Evolutionary conservation across 495 filamentous ascomycete genomes (phyloP).

Genomic region (Neurospora discreta): DNA sequence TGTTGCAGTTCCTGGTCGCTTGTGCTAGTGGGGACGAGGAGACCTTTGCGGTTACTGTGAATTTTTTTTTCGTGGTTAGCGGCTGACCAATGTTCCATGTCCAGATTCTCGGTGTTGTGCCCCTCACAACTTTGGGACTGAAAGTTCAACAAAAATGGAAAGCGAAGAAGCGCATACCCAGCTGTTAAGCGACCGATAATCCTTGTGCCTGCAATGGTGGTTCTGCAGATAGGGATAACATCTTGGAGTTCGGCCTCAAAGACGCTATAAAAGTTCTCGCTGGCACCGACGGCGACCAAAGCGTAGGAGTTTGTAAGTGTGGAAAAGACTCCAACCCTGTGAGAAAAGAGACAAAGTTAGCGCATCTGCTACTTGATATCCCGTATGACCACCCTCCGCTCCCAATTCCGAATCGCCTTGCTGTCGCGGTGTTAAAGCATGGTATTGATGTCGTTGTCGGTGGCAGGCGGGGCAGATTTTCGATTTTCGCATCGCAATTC

Average conservation of each 20-base stretch:
- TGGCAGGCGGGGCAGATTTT: not conserved
- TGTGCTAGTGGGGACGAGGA: slow-evolving; percentile 88
- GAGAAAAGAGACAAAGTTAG: not conserved
- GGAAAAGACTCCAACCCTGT: slow-evolving; percentile 89
- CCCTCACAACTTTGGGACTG: not conserved
- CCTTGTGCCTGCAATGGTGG: slow-evolving; percentile 91
- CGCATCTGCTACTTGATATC: not conserved
- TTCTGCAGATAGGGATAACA: slow-evolving; percentile 93
- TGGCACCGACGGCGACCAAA: slow-evolving; percentile 83
- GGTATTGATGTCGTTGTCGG: not conserved
- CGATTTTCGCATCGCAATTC: not conserved
- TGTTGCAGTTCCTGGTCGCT: slow-evolving; percentile 98
- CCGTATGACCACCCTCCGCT: not conserved
- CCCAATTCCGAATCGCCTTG: not conserved
- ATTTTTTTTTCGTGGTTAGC: slow-evolving; percentile 8
- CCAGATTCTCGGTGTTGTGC: not conserved
- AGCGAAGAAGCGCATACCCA: slow-evolving; percentile 48
- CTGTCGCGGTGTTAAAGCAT: not conserved
- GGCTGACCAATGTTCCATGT: not conserved
- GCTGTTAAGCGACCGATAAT: slow-evolving; percentile 93
- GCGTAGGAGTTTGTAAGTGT: slow-evolving; percentile 95
- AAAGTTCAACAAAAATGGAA: not conserved
- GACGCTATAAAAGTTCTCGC: slow-evolving; percentile 95
- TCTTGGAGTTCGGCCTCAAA: slow-evolving; percentile 97
- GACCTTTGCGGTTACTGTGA: slow-evolving; percentile 80